Base-by-base conservation (phyloP, 345 rosid species). In the Brassica rapa region DNA sequence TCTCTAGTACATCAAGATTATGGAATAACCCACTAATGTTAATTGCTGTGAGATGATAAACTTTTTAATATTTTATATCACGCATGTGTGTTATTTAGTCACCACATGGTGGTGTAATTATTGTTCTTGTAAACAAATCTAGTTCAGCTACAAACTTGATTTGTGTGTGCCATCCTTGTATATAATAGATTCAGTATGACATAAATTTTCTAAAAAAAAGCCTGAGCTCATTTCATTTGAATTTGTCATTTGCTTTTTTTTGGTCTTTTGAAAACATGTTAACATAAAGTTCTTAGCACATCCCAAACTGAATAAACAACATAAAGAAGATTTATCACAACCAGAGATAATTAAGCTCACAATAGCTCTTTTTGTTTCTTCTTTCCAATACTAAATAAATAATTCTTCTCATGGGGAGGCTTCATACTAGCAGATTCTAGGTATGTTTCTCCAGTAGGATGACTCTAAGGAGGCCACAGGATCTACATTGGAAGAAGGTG, bases 371-470 rank as follows among this genome's bases (percentile, higher is more conserved):
- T 70, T 39, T 27, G 46, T 32, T 53, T 4, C 1, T 24, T 43
- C 8, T 43, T 60, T 33, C 16, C 69, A 68, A 73, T n/a, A 49
- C 7, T n/a, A 49, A 49, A n/a, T 4, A 51, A n/a, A 51, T 51
- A 19, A 25, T 46, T 43, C 9, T 33, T 21, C 78, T 61, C 63
- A 59, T 32, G 73, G 3, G 11, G 68, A 51, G 32, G 43, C 32
- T 68, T 64, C 79, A 74, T 19, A 27, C 69, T 25, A 86, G 81
- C 87, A 86, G 69, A 91, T 86, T 32, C 87, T 68, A 27, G 93
- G 96, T 89, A 91, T 83, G 84, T 86, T 88, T 68, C 84, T 84
- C 93, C 91, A 89, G 41, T 77, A 69, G 49, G 82, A 75, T 32
- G 89, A 75, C 41, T 84, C 84, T 60, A 81, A 67, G 21, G 74